Evolutionary conservation across 2,329 filamentous ascomycete genomes (phyloP), one percentile per base, ranked within the genome.

Genomic region (Balansia obtecta): DNA sequence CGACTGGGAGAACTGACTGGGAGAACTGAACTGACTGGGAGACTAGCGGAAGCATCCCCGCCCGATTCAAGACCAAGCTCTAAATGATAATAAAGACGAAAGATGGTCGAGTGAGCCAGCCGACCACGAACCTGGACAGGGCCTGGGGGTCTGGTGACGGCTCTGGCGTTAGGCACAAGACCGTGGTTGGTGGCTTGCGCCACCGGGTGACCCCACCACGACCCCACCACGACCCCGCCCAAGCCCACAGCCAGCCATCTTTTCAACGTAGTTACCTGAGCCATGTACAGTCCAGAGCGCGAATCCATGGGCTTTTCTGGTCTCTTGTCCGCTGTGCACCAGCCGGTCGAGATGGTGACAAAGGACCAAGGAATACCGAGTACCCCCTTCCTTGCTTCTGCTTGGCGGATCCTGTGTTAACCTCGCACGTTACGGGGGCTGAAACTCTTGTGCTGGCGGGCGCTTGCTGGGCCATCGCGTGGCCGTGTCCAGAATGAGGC

Each of bases 121-220:
- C 42, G 42, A 32, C 42, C 7, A 45, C 10, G 12, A 34, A n/a
- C 27, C 27, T n/a, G 15, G 20, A 46, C 37, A 41, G 42, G 48
- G 44, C 47, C 48, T 47, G 50, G 39, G 42, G 48, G 44, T 48
- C 51, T 48, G 51, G 45, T 50, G 48, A 52, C 48, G 44, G 48
- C 44, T 20, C 16, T 45, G 13, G 13, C 15, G 12, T 39, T 15
- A 46, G 38, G 48, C 48, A 47, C 47, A 50, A 50, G 34, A 22
- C 40, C 37, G 18, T 42, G 33, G 44, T 48, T 15, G 32, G 27
- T 27, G 27, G 27, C 27, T 8, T 27, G 27, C 27, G 7, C 27
- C 27, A 27, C 27, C 27, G 8, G 27, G 5, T 27, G 27, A 5
- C 27, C 27, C 27, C 27, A 27, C 20, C 27, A n/a, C 27, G 40